phyloP scores from a whole-genome alignment of 108 stramenopile genomes.

The Cyclotella atomus region DNA sequence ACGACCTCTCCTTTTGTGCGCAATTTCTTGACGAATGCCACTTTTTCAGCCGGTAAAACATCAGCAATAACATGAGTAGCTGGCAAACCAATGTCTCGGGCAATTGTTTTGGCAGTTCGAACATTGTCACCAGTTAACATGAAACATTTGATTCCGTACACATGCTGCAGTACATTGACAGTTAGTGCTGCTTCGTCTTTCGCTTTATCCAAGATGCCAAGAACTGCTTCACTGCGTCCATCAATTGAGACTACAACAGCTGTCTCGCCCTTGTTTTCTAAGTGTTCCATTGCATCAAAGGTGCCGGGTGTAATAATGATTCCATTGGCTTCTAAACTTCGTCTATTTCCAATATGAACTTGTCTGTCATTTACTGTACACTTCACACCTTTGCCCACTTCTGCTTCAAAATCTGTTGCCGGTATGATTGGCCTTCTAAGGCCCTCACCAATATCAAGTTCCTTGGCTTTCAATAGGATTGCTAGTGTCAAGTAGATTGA shows the following conservation, averaged over 20 bases:
- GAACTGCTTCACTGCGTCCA: slow-evolving; percentile 65
- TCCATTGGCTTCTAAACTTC: slow-evolving; percentile 57
- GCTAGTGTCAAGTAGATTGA: slow-evolving; percentile 30
- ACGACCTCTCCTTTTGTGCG: slow-evolving; percentile 75
- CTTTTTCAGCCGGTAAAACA: slow-evolving; percentile 86
- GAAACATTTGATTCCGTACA: slow-evolving; percentile 65
- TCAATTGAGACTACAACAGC: slow-evolving; percentile 84
- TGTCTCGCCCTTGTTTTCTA: slow-evolving; percentile 84
- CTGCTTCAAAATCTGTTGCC: slow-evolving; percentile 49
- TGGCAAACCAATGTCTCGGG: slow-evolving; percentile 70
- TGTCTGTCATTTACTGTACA: slow-evolving; percentile 58
- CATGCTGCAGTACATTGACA: slow-evolving; percentile 59
- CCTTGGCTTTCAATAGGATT: slow-evolving; percentile 42
- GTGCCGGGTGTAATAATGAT: slow-evolving; percentile 50
- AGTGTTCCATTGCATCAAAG: slow-evolving; percentile 60
- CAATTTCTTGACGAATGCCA: slow-evolving; percentile 66
- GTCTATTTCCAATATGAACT: slow-evolving; percentile 80
- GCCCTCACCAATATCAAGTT: slow-evolving; percentile 46
- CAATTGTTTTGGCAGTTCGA: slow-evolving; percentile 75
- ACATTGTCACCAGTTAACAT: slow-evolving; percentile 88
- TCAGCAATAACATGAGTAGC: slow-evolving; percentile 81
- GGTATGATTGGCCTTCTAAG: slow-evolving; percentile 25
- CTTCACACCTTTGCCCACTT: slow-evolving; percentile 82
- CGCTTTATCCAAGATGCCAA: slow-evolving; percentile 78
- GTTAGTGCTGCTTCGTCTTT: slow-evolving; percentile 71